phyloP scores from a whole-genome alignment of 257 asterid species.

The Cinchona pubescens region DNA sequence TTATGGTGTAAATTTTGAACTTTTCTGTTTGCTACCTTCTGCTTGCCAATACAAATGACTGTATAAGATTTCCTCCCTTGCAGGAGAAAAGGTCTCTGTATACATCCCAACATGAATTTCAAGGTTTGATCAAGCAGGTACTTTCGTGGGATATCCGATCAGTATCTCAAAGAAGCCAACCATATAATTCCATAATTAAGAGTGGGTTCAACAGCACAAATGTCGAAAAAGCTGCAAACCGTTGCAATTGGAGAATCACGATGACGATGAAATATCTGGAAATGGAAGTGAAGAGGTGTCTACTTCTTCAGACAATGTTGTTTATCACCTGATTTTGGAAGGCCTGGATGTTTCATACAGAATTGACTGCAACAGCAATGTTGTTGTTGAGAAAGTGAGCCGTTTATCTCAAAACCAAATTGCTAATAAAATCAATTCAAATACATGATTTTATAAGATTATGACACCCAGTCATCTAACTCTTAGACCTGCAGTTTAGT shows the following conservation, averaged over 20 bases:
- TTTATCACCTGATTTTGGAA: conserved; percentile 73
- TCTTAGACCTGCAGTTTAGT: background rate
- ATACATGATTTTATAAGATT: background rate
- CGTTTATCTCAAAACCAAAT: conserved; percentile 21
- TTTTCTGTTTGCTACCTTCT: background rate
- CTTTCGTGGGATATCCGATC: conserved; percentile 91
- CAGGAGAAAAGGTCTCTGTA: conserved; percentile 70
- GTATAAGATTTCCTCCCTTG: background rate
- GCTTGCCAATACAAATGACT: conserved; percentile 1
- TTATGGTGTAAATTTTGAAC: background rate
- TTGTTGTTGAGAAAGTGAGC: conserved; percentile 57
- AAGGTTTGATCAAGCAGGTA: conserved; percentile 64
- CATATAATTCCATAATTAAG: conserved; percentile 29
- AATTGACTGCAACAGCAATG: conserved; percentile 53
- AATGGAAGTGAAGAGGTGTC: conserved; percentile 28
- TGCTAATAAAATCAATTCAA: background rate
- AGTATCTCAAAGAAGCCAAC: conserved; percentile 63
- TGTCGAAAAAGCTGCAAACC: conserved; percentile 10
- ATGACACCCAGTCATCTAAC: no score
- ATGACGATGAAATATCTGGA: conserved; percentile 31
- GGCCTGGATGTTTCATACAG: conserved; percentile 67
- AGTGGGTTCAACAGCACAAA: conserved; percentile 15
- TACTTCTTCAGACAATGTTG: conserved; percentile 18
- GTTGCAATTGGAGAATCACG: conserved; percentile 19
- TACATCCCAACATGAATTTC: conserved; percentile 60